Conservation (phyloP, 2,329 filamentous ascomycete genomes). For the Paramyrothecium sp. region DNA sequence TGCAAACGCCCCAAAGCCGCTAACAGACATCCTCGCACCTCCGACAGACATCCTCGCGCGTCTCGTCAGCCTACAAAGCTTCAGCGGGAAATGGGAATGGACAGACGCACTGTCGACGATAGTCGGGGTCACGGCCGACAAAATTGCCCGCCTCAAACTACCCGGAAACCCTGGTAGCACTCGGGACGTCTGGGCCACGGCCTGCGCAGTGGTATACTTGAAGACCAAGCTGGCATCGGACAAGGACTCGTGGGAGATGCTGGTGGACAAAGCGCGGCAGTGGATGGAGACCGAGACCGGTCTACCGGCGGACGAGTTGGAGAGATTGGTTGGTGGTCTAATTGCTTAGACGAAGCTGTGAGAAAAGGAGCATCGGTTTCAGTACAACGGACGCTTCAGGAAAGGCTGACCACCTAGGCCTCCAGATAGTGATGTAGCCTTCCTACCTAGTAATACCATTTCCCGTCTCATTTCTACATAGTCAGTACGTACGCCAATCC, state of each 20-base stretch:
- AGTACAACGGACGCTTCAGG: too few relatives aligned
- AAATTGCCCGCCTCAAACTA: slow-evolving; percentile 4
- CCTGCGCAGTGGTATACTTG: slow-evolving; percentile 33
- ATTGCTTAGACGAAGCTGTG: too few relatives aligned
- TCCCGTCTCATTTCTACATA: too few relatives aligned
- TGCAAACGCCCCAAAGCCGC: not conserved
- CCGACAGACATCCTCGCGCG: not conserved
- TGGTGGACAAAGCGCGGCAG: slow-evolving; percentile 56
- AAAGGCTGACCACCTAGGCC: too few relatives aligned
- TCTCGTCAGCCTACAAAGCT: slow-evolving; percentile 52
- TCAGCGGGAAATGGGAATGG: slow-evolving; percentile 29
- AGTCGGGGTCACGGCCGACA: slow-evolving; percentile 16
- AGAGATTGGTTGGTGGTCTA: slow-evolving; percentile 6
- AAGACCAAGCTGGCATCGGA: slow-evolving; percentile 40
- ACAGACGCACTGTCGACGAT: slow-evolving; percentile 20
- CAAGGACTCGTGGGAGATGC: slow-evolving; percentile 61
- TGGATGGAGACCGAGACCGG: slow-evolving; percentile 40
- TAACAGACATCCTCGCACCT: too few relatives aligned
- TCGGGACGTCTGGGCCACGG: slow-evolving; percentile 21
- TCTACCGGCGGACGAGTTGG: slow-evolving; percentile 9
- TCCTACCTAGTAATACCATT: too few relatives aligned
- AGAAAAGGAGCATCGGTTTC: too few relatives aligned
- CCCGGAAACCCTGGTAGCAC: slow-evolving; percentile 2
- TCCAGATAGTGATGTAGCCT: too few relatives aligned
- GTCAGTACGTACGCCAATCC: too few relatives aligned